phyloP scores from a whole-genome alignment of 305 asterid species.

The Rubia tinctorum region DNA sequence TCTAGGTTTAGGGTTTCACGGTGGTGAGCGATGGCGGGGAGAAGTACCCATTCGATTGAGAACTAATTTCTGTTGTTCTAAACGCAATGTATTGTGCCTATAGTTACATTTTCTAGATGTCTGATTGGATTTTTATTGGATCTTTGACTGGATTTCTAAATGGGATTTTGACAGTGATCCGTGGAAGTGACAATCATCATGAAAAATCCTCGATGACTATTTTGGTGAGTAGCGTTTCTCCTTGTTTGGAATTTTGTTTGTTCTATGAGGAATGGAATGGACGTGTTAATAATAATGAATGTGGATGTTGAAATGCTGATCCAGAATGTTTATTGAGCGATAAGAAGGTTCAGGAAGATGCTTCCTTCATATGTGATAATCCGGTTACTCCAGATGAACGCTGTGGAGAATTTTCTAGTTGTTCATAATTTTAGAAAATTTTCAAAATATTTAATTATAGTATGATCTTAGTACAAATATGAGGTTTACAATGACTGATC shows the following conservation, averaged over 20 bases:
- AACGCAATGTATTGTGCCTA: neutral
- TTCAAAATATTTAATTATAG: no score
- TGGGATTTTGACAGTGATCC: constrained; percentile 34
- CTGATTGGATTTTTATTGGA: neutral
- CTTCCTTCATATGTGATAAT: constrained; percentile 31
- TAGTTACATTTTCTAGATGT: no score
- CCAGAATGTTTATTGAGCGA: constrained; percentile 42
- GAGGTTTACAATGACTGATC: no score
- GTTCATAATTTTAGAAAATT: no score
- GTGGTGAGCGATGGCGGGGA: no score
- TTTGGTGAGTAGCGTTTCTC: constrained; percentile 32
- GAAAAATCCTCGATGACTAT: constrained; percentile 39
- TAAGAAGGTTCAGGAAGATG: constrained; percentile 32
- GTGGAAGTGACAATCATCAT: constrained; percentile 57
- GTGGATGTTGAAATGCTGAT: constrained; percentile 27
- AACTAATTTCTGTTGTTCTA: no score
- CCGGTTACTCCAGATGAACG: constrained; percentile 61
- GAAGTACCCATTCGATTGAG: neutral
- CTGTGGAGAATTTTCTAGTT: constrained; percentile 48
- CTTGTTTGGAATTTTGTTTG: neutral
- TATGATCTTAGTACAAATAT: no score
- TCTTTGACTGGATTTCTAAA: constrained; percentile 1
- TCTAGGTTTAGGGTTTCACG: no score
- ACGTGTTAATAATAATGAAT: constrained; percentile 5
- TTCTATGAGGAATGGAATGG: neutral